A percentile compares a stretch with the other conserved stretches of the same genome.
These are phyloP conservation scores for Fusarium agapanthi DNA, from an alignment of 2,329 filamentous ascomycete genomes.

Conservation along the genomic window DNA sequence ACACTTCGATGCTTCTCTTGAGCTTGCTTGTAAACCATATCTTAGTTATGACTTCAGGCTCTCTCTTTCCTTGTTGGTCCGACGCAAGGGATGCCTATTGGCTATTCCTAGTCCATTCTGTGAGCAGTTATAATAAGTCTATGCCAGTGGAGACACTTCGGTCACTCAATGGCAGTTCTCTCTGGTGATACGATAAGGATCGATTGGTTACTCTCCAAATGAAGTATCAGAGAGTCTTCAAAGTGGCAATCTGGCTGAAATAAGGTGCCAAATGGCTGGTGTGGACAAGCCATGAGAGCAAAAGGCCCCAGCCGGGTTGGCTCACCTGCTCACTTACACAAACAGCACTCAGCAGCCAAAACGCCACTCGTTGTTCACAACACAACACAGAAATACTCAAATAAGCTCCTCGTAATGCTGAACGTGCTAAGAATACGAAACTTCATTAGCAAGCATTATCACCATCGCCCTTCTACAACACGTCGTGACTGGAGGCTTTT, in stretches of 20 bases:
- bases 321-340: not conserved
- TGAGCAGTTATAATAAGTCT: not conserved
- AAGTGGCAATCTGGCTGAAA: not conserved
- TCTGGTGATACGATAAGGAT: not conserved
- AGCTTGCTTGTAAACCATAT: not conserved
- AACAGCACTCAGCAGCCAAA: not conserved
- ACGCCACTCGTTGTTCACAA: not conserved
- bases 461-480: too few species aligned
- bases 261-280: not conserved
- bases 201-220: not conserved
- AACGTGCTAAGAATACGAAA: too few species aligned
- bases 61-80: not conserved
- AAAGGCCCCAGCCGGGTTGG: not conserved
- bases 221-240: not conserved
- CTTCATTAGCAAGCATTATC: not conserved
- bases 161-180: not conserved
- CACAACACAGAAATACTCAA: not conserved
- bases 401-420: too few species aligned
- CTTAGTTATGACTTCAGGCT: too few species aligned
- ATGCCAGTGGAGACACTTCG: not conserved
- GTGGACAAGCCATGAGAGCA: not conserved
- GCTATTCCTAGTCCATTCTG: not conserved
- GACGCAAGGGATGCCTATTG: fast-evolving
- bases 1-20: not conserved
- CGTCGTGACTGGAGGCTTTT: not conserved